phyloP scores from a whole-genome alignment of 2,329 filamentous ascomycete species.

The Colletotrichum zoysiae region DNA sequence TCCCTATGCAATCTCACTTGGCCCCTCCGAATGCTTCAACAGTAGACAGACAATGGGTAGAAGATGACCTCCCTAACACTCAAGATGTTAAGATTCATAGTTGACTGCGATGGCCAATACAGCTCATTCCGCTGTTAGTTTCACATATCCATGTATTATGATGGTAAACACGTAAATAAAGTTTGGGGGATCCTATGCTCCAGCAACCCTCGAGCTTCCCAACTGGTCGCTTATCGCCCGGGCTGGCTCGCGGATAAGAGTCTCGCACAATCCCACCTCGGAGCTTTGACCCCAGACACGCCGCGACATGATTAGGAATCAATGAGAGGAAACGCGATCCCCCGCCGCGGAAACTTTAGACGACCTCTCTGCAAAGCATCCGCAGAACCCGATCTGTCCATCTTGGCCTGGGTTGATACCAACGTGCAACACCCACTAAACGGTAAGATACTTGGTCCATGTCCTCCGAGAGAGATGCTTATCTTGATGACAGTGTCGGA shows the following conservation, averaged over 20 bases:
- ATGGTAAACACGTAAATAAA: constrained; percentile 65
- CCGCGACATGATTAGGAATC: constrained; percentile 28
- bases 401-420: not conserved
- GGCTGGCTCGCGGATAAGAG: constrained; percentile 30
- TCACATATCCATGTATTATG: not conserved
- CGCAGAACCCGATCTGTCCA: not conserved
- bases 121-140: not conserved
- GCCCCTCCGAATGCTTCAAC: not conserved
- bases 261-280: constrained; percentile 22
- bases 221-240: constrained; percentile 23
- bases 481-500: no score
- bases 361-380: not conserved
- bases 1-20: not conserved
- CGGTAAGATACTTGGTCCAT: not conserved
- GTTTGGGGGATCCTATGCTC: constrained; percentile 62
- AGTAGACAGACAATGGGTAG: not conserved
- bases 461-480: not conserved
- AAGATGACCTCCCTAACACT: constrained; percentile 72
- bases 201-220: constrained; percentile 85
- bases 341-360: not conserved
- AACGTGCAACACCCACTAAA: not conserved
- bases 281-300: constrained; percentile 34
- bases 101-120: constrained; percentile 73
- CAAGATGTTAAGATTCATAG: constrained; percentile 73
- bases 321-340: constrained; percentile 1